phyloP scores from a whole-genome alignment of 768 basidiomycete genomes.

The Kwoniella dejecticola region DNA sequence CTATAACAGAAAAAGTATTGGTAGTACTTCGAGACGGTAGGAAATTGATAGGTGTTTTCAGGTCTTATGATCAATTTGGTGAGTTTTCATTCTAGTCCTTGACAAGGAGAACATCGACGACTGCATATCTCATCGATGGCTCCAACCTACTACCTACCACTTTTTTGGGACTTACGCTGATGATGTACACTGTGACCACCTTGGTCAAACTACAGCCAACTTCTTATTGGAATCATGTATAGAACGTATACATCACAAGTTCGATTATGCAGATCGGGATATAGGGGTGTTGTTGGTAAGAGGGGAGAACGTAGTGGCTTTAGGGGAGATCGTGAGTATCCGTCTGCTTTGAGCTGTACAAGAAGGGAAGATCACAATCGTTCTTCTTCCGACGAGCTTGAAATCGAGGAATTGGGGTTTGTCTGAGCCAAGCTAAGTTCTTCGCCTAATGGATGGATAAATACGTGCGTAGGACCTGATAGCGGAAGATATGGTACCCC shows the following conservation, averaged over 20 bases:
- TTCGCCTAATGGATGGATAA: not conserved
- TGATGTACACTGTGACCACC: not conserved
- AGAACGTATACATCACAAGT: slow-evolving; percentile 89
- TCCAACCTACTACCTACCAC: too few species aligned
- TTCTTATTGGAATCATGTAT: slow-evolving; percentile 94
- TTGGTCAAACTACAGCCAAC: slow-evolving; percentile 69
- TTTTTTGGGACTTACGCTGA: too few species aligned
- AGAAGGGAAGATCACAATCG: too few species aligned
- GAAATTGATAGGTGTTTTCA: slow-evolving; percentile 91
- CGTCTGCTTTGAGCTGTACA: too few species aligned
- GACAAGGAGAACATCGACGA: too few species aligned
- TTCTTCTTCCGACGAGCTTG: too few species aligned
- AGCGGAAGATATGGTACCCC: slow-evolving; percentile 41
- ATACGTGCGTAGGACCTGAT: slow-evolving; percentile 36
- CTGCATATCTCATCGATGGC: too few species aligned
- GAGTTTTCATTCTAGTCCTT: slow-evolving; percentile 55
- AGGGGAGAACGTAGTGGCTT: slow-evolving; percentile 95
- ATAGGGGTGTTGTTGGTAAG: slow-evolving; percentile 78
- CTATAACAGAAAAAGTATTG: slow-evolving; percentile 86
- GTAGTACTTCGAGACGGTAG: slow-evolving; percentile 94
- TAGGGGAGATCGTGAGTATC: slow-evolving; percentile 90
- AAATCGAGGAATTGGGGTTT: too few species aligned
- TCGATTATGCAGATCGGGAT: slow-evolving; percentile 73
- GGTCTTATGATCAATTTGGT: slow-evolving; percentile 99
- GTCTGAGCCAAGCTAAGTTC: not conserved